phyloP scores from a whole-genome alignment of 768 basidiomycete genomes.

The Mycena polygramma region DNA sequence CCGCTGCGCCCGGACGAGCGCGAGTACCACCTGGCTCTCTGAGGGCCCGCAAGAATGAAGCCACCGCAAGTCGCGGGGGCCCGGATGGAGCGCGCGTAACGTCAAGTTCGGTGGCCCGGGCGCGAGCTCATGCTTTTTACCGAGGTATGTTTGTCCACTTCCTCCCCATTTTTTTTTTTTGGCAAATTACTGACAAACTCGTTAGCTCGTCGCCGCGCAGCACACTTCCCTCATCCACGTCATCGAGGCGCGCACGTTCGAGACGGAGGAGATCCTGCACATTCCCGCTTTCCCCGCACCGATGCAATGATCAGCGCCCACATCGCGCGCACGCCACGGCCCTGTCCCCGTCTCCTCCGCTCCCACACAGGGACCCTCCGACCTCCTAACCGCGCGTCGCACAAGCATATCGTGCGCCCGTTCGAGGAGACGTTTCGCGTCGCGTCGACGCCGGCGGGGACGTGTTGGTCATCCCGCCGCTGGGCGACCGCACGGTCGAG shows the following conservation, averaged over 20 bases:
- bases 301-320: constrained; percentile 19
- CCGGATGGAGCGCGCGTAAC: constrained; percentile 87
- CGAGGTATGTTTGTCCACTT: constrained; percentile 66
- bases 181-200: no score
- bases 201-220: constrained; percentile 51
- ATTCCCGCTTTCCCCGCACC: constrained; percentile 58
- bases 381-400: neutral
- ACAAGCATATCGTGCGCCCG: constrained; percentile 58
- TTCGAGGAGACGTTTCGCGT: constrained; percentile 73
- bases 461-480: constrained; percentile 66
- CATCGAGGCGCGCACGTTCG: constrained; percentile 89
- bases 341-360: neutral
- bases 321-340: neutral
- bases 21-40: constrained; percentile 65
- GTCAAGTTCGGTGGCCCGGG: constrained; percentile 85
- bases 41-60: constrained; percentile 82
- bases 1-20: constrained; percentile 53
- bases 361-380: neutral
- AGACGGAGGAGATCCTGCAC: constrained; percentile 76
- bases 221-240: constrained; percentile 88
- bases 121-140: constrained; percentile 91
- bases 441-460: constrained; percentile 60
- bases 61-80: constrained; percentile 66
- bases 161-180: no score
- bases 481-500: constrained; percentile 69